phyloP scores from a whole-genome alignment of 192 early-diverging fungal species.

The Umbelopsis sp. region DNA sequence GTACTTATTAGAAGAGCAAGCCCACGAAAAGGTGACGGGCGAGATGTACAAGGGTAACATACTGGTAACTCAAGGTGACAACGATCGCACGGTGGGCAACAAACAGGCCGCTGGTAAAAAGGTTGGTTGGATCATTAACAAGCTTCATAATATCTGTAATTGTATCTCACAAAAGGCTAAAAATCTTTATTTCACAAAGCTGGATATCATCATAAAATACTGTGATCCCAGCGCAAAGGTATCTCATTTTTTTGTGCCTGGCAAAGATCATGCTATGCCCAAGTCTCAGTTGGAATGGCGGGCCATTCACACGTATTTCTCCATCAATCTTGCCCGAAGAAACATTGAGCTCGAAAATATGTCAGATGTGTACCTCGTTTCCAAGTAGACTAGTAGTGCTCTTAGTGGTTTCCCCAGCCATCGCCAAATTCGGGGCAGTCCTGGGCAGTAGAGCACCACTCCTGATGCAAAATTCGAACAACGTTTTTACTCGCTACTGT shows the following conservation, averaged over 20 bases:
- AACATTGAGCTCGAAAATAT: constrained; percentile 61
- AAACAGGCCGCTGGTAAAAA: constrained; percentile 41
- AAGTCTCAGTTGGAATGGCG: constrained; percentile 60
- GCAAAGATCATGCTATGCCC: constrained; percentile 70
- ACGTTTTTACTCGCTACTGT: constrained; percentile 60
- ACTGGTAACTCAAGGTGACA: constrained; percentile 63
- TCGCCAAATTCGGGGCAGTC: constrained; percentile 34
- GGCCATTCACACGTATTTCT: constrained; percentile 66
- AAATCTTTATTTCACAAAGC: not conserved
- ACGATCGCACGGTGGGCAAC: constrained; percentile 48
- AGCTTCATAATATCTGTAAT: not conserved
- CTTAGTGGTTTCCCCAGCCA: constrained; percentile 31
- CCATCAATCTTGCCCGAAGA: constrained; percentile 51
- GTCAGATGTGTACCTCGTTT: constrained; percentile 67
- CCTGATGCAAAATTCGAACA: constrained; percentile 50
- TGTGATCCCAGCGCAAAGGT: constrained; percentile 39
- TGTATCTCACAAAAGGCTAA: not conserved
- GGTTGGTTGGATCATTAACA: constrained; percentile 20
- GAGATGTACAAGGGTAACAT: constrained; percentile 41
- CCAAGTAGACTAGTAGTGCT: not conserved
- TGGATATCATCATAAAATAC: constrained; percentile 22
- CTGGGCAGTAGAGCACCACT: constrained; percentile 28
- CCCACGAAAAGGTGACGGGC: constrained; percentile 28
- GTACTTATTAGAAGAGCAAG: constrained; percentile 51
- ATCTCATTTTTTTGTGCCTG: constrained; percentile 47